phyloP scores from a whole-genome alignment of 2,329 filamentous ascomycete species.

The Leptographium wingfieldii region DNA sequence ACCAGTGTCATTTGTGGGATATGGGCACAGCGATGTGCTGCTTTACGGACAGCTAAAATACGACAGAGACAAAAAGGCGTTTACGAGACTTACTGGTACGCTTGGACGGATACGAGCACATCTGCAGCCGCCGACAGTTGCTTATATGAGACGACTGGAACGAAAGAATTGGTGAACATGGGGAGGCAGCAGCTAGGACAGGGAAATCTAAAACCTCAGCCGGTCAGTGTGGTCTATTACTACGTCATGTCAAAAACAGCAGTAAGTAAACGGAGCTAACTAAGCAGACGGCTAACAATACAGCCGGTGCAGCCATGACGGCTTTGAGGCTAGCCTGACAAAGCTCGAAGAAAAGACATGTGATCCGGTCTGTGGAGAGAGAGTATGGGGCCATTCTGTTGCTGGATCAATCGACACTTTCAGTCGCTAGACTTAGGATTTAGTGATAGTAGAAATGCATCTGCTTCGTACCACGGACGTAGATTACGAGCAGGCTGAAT shows the following conservation, averaged over 20 bases:
- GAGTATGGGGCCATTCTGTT: no score
- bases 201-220: background rate
- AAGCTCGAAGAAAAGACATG: no score
- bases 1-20: background rate
- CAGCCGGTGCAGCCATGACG: background rate
- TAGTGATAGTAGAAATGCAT: no score
- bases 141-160: background rate
- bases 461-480: no score
- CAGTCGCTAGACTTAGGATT: no score
- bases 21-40: background rate
- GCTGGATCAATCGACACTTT: no score
- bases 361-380: no score
- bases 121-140: background rate
- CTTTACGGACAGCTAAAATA: background rate
- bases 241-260: background rate
- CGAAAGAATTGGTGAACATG: background rate
- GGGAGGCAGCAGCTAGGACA: background rate
- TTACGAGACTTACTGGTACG: conserved; percentile 1
- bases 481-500: no score
- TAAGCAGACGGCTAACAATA: background rate
- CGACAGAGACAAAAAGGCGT: background rate
- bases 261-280: background rate
- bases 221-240: background rate
- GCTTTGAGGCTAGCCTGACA: no score
- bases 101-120: background rate